These are phyloP conservation scores for Petunia hybrid DNA, from an alignment of 305 asterid species.

Conservation along the genomic window DNA sequence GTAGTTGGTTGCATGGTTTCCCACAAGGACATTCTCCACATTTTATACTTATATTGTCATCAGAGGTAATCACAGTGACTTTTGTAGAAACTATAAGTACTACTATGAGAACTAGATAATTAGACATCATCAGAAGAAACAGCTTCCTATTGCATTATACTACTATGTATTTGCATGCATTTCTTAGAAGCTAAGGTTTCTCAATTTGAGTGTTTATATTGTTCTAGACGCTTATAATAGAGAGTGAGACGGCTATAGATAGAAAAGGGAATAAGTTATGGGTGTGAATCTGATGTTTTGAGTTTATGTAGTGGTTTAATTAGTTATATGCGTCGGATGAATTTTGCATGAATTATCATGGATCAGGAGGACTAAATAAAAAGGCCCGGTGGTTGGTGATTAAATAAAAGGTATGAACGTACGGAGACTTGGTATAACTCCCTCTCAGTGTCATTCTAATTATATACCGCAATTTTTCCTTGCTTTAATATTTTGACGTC, in stretches of 20 bases:
- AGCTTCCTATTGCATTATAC: not conserved
- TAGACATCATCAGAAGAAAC: not conserved
- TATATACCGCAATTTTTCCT: too few species aligned
- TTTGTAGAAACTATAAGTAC: not conserved
- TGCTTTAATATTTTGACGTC: too few species aligned
- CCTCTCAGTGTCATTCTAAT: too few species aligned
- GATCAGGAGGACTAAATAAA: not conserved
- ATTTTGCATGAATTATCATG: not conserved
- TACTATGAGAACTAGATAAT: slow-evolving; percentile 26
- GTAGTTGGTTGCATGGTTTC: slow-evolving; percentile 58
- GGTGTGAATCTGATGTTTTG: not conserved
- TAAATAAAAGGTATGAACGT: slow-evolving; percentile 32
- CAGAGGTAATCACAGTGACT: slow-evolving; percentile 21
- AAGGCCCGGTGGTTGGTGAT: slow-evolving; percentile 42
- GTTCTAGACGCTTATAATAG: not conserved
- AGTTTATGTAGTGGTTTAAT: not conserved
- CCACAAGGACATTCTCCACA: slow-evolving; percentile 76
- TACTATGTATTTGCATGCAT: not conserved
- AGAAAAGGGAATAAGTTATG: not conserved
- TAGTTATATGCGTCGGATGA: not conserved
- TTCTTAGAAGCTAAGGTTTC: not conserved
- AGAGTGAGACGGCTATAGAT: not conserved
- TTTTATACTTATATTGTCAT: slow-evolving; percentile 44
- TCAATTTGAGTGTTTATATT: not conserved
- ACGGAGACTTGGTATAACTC: slow-evolving; percentile 43